Conservation (phyloP, 129 eudicot genomes). For the Chrysanthemum makinoi region DNA sequence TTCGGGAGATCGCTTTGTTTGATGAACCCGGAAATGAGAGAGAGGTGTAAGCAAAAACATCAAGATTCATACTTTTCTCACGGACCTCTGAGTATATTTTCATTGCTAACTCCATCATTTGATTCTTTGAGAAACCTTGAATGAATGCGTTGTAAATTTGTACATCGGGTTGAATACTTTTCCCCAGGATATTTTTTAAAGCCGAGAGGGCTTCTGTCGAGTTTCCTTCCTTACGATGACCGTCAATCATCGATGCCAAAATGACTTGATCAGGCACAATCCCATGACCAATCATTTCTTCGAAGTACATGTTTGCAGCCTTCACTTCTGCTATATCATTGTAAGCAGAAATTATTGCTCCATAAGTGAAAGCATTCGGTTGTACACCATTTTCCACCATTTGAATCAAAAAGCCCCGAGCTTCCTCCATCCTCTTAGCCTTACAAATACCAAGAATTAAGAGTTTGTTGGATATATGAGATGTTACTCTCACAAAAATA, state of each 20-base stretch:
- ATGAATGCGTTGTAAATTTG: constrained; percentile 35
- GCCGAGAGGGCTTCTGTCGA: constrained; percentile 18
- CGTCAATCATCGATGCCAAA: constrained; percentile 34
- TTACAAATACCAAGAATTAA: constrained; percentile 36
- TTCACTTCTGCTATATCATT: constrained; percentile 30
- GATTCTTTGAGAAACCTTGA: constrained; percentile 32
- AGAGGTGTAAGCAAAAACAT: constrained; percentile 37
- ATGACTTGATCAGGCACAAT: constrained; percentile 41
- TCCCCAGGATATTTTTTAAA: constrained; percentile 29
- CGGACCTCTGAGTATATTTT: constrained; percentile 17
- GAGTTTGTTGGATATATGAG: too few species aligned
- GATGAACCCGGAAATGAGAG: constrained; percentile 34
- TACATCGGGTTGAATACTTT: constrained; percentile 26
- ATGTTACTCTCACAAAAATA: too few species aligned
- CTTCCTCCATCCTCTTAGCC: constrained; percentile 39
- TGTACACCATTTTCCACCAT: constrained; percentile 38
- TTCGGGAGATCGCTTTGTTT: constrained; percentile 29
- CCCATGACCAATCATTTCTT: constrained; percentile 38
- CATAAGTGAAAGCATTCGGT: constrained; percentile 39
- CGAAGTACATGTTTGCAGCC: constrained; percentile 29
- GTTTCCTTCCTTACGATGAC: constrained; percentile 36
- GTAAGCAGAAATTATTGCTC: constrained; percentile 37
- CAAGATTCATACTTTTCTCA: constrained; percentile 29
- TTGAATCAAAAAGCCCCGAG: constrained; percentile 21
- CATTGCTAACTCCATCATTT: constrained; percentile 30